Evolutionary conservation across 2,329 filamentous ascomycete species (phyloP).

Genomic region (Ambrosiella cleistominuta): DNA sequence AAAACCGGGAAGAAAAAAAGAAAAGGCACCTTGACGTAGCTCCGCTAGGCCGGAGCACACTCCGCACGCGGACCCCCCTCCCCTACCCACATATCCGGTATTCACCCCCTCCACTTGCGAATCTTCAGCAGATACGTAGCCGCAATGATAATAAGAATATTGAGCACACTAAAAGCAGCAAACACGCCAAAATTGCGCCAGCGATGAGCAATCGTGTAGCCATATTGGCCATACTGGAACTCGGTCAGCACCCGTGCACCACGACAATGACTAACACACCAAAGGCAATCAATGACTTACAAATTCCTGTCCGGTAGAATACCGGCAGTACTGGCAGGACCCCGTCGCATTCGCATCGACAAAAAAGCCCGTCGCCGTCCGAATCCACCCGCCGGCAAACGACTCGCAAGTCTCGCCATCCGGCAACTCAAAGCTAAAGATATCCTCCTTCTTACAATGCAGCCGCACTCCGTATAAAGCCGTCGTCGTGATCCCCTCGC

Average conservation of each 20-base stretch:
- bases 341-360: not conserved
- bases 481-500: not conserved
- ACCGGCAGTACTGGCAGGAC: not conserved
- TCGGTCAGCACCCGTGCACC: not conserved
- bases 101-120: not conserved
- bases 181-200: slow-evolving; percentile 1
- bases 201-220: not conserved
- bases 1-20: too few relatives aligned
- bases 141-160: not conserved
- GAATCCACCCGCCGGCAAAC: not conserved
- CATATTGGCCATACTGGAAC: not conserved
- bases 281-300: not conserved
- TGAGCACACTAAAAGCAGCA: not conserved
- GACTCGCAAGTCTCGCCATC: not conserved
- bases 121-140: slow-evolving; percentile 2
- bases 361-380: not conserved
- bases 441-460: not conserved
- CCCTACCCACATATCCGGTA: not conserved
- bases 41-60: too few relatives aligned
- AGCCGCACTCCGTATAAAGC: not conserved
- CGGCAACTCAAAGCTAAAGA: not conserved
- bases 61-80: too few relatives aligned
- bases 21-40: too few relatives aligned
- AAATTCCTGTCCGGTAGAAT: not conserved
- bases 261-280: not conserved